phyloP scores from a whole-genome alignment of 2,329 filamentous ascomycete genomes.

The Ascochyta fabae region DNA sequence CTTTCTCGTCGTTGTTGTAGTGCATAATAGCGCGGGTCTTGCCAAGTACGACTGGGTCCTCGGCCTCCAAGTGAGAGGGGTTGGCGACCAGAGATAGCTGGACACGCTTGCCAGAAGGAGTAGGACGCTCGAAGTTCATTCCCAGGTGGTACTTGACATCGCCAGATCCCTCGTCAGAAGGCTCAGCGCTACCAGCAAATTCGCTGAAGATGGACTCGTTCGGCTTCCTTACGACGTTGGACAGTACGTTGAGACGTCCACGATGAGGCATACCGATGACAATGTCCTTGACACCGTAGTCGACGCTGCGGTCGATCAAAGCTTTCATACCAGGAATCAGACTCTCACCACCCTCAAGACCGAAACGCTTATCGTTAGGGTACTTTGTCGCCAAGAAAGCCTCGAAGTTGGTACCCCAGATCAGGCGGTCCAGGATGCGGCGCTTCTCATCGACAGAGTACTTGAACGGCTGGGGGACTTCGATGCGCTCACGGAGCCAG shows the following conservation, averaged over 20 bases:
- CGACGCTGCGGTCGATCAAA: slow-evolving; percentile 95
- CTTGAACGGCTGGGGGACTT: slow-evolving; percentile 93
- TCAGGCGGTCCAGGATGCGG: slow-evolving; percentile 93
- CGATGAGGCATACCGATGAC: slow-evolving; percentile 99
- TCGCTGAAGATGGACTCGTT: slow-evolving; percentile 99
- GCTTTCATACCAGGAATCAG: slow-evolving; percentile 99
- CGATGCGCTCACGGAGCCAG: slow-evolving; percentile 94
- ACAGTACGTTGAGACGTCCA: slow-evolving; percentile 95
- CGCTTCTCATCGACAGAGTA: slow-evolving; percentile 99
- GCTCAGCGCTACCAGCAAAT: slow-evolving; percentile 86
- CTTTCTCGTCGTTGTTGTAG: slow-evolving; percentile 96
- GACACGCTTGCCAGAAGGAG: slow-evolving; percentile 97
- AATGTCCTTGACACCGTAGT: slow-evolving; percentile 98
- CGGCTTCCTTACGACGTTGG: slow-evolving; percentile 97
- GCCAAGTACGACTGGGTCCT: slow-evolving; percentile 95
- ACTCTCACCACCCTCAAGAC: slow-evolving; percentile 95
- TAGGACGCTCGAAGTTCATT: slow-evolving; percentile 99
- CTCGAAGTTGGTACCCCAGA: slow-evolving; percentile 99
- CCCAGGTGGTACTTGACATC: slow-evolving; percentile 99
- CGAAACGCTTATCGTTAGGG: slow-evolving; percentile 99
- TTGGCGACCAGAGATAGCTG: slow-evolving; percentile 98
- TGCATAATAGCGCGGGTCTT: slow-evolving; percentile 98
- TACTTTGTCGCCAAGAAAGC: slow-evolving; percentile 95
- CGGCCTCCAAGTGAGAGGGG: slow-evolving; percentile 95
- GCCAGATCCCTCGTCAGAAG: slow-evolving; percentile 93